Conservation (phyloP, 148 eudicot genomes). For the Amaranthus palmeri region DNA sequence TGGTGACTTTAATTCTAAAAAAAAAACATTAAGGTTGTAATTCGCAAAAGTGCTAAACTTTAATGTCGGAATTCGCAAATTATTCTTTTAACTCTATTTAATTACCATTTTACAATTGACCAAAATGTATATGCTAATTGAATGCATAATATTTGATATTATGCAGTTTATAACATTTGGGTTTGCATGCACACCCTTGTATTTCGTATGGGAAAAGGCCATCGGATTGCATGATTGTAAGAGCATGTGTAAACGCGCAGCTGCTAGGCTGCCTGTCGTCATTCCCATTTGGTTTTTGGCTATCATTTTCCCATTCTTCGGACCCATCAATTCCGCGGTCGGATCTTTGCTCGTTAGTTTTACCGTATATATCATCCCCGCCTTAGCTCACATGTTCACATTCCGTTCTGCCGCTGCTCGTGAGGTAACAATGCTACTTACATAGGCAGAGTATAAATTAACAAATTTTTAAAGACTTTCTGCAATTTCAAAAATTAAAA, state of each 20-base stretch:
- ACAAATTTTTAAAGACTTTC: too few relatives aligned
- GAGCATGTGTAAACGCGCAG: conserved; percentile 86
- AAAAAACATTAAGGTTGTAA: too few relatives aligned
- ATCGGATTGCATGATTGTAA: conserved; percentile 90
- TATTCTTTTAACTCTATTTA: neutral
- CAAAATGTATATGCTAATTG: neutral
- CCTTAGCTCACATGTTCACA: conserved; percentile 79
- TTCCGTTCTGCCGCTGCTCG: conserved; percentile 71
- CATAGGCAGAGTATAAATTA: too few relatives aligned
- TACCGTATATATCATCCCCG: conserved; percentile 86
- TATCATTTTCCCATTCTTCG: conserved; percentile 84
- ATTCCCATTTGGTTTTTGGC: conserved; percentile 89
- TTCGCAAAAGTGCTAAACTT: too few relatives aligned
- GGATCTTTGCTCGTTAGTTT: conserved; percentile 88
- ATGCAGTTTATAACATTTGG: conserved; percentile 92
- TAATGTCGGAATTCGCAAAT: too few relatives aligned
- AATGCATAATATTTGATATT: neutral
- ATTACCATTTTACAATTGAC: neutral
- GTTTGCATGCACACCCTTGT: conserved; percentile 85
- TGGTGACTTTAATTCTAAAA: too few relatives aligned
- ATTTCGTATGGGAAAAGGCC: conserved; percentile 90
- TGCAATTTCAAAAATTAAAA: too few relatives aligned
- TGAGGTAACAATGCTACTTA: conserved; percentile 47
- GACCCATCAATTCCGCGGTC: conserved; percentile 85
- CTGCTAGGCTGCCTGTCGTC: conserved; percentile 78